These are phyloP conservation scores for Starmerella floricola DNA, from an alignment of 805 yeast genomes.

Conservation along the genomic window DNA sequence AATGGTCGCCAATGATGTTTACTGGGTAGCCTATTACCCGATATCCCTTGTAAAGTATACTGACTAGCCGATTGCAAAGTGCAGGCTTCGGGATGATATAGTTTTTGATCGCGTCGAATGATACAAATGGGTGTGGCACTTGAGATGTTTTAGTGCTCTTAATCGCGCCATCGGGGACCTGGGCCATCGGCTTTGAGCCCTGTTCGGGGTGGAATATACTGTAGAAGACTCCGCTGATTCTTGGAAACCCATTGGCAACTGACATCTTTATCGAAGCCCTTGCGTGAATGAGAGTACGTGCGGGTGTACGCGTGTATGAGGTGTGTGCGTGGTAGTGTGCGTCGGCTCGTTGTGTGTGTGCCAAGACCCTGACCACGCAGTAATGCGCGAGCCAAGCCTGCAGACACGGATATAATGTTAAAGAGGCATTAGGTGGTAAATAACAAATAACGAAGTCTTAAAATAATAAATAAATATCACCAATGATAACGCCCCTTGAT, in stretches of 20 bases:
- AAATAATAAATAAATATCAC: neutral
- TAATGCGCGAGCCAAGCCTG: too few relatives aligned
- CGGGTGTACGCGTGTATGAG: too few relatives aligned
- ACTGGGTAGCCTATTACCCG: slow-evolving; percentile 83
- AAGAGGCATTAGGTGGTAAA: too few relatives aligned
- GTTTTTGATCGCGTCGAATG: slow-evolving; percentile 77
- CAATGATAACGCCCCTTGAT: too few relatives aligned
- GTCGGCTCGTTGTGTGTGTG: too few relatives aligned
- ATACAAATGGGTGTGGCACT: slow-evolving; percentile 36
- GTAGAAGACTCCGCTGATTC: slow-evolving; percentile 79
- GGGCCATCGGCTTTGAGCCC: slow-evolving; percentile 83
- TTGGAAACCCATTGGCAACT: slow-evolving; percentile 41
- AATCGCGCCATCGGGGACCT: slow-evolving; percentile 69
- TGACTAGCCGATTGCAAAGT: slow-evolving; percentile 68
- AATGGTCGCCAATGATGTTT: slow-evolving; percentile 55
- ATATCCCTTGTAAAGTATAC: slow-evolving; percentile 57
- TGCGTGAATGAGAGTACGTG: too few relatives aligned
- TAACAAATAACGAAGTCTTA: too few relatives aligned
- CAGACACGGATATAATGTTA: too few relatives aligned
- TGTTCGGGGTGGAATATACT: slow-evolving; percentile 91
- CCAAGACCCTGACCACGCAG: too few relatives aligned
- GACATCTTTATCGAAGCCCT: too few relatives aligned
- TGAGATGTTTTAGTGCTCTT: slow-evolving; percentile 20
- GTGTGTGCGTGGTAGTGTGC: too few relatives aligned
- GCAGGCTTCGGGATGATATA: slow-evolving; percentile 90